phyloP scores from a whole-genome alignment of 768 basidiomycete genomes.

The Lepiota venenata region DNA sequence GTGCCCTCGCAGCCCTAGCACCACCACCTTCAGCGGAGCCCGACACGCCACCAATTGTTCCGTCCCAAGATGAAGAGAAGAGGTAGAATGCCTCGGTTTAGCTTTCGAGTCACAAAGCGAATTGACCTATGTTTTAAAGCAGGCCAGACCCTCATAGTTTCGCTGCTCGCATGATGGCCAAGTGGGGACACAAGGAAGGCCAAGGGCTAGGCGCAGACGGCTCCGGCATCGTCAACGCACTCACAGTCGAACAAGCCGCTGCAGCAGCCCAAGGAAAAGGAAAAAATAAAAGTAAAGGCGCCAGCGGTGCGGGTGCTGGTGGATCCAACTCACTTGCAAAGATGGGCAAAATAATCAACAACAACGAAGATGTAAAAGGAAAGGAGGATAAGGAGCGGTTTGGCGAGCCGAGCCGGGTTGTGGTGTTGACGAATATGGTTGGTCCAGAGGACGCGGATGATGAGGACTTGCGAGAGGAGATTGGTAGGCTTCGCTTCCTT shows the following conservation, averaged over 20 bases:
- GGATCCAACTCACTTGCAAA: conserved; percentile 39
- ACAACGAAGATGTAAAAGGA: conserved; percentile 79
- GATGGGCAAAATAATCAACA: conserved; percentile 88
- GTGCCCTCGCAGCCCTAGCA: conserved; percentile 44
- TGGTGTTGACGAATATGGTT: conserved; percentile 91
- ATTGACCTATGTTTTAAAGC: neutral
- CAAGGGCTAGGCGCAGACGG: conserved; percentile 87
- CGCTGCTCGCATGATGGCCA: conserved; percentile 88
- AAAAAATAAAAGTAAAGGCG: conserved; percentile 32
- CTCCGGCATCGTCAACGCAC: conserved; percentile 84
- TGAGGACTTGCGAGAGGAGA: conserved; percentile 82
- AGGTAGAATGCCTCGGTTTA: neutral
- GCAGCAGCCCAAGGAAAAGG: conserved; percentile 24
- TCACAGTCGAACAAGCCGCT: conserved; percentile 70
- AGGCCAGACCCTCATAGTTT: conserved; percentile 69
- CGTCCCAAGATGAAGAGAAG: conserved; percentile 22
- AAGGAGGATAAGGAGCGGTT: conserved; percentile 78
- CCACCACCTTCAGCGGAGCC: conserved; percentile 27
- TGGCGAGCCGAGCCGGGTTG: conserved; percentile 87
- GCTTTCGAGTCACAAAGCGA: neutral
- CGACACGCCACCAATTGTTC: neutral
- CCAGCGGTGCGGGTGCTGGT: conserved; percentile 27
- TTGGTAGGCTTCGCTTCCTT: conserved; percentile 50
- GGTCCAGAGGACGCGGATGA: conserved; percentile 80
- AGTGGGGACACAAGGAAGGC: conserved; percentile 95